Base-by-base conservation (phyloP, 768 basidiomycete species). In the Xanthoconium stramineum region DNA sequence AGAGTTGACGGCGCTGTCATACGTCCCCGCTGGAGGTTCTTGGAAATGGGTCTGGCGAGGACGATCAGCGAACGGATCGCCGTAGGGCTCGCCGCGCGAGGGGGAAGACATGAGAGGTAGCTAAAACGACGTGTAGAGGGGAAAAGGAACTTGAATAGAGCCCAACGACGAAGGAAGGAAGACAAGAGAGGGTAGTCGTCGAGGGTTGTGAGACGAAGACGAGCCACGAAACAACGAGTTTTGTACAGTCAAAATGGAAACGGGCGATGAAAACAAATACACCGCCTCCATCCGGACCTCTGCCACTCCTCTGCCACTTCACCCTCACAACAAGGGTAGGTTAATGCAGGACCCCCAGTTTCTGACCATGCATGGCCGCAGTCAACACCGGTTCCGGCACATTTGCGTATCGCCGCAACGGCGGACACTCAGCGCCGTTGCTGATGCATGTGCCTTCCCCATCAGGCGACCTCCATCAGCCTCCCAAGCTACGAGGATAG, bases 41-140 rank as follows among this genome's bases (percentile, higher is more conserved):
- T 88, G 88, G 52, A 72, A 70, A 49, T 83, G 84, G 42, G 82
- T 74, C 50, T 78, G 81, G 52, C 78, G 82, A 53, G 83, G 79
- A 20, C 83, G 78, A 74, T 91, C 89, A 47, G 83, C 77, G 68
- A 91, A 92, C 7, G 91, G 91, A 69, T 92, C 88, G 32, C 73
- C 76, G 50, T 78, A 78, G 17, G 65, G 71, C 56, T 70, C 71
- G 46, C 64, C 66, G 30, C 68, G 71, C 52, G 72, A 57, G 6
- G 68, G 56, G 48, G 65, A 67, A 42, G 72, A 60, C 70, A 72
- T 72, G 37, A 13, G 46, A 48, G 43, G 32, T 44, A 50, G 56
- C 20, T 47, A 19, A 20, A 28, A 42, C 19, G 50, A 38, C 17
- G 24, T 3, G 38, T 15, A 17, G 33, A 51, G 10, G 38, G 52